These are phyloP conservation scores for Hemerocallis citrina DNA, from an alignment of 106 monocot genomes.

Conservation along the genomic window DNA sequence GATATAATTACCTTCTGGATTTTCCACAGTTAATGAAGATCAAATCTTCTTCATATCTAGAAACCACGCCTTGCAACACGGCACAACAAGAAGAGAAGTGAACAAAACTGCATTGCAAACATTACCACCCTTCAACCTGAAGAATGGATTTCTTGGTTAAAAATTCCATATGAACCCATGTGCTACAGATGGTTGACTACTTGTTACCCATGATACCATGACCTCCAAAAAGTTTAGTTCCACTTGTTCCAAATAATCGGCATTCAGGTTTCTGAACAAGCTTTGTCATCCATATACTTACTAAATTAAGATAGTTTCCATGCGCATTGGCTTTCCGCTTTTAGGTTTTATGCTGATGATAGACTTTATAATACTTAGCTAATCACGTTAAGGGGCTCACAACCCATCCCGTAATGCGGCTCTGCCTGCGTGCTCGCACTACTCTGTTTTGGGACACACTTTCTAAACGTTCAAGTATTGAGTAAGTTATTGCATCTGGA, in stretches of 20 bases:
- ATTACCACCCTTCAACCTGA: too few relatives aligned
- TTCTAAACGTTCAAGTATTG: conserved; percentile 71
- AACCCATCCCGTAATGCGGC: conserved; percentile 71
- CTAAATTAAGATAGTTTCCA: not conserved
- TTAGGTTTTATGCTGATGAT: not conserved
- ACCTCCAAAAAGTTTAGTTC: not conserved
- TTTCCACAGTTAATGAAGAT: too few relatives aligned
- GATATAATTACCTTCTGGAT: too few relatives aligned
- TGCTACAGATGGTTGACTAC: not conserved
- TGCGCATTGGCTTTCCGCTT: not conserved
- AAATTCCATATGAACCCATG: not conserved
- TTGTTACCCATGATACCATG: not conserved
- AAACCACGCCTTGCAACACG: too few relatives aligned
- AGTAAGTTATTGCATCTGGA: conserved; percentile 86
- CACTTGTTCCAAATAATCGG: not conserved
- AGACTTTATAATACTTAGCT: not conserved
- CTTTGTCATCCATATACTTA: not conserved
- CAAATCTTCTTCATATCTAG: too few relatives aligned
- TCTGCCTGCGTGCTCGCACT: conserved; percentile 39
- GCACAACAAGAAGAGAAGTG: too few relatives aligned
- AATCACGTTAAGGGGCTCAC: conserved; percentile 71
- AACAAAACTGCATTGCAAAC: too few relatives aligned
- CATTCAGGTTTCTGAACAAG: not conserved
- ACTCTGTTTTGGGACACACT: conserved; percentile 29
- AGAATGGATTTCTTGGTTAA: not conserved